Evolutionary conservation across 169 alveolate species (phyloP), one percentile per base, ranked within the genome.

Genomic region (Eimeria maxima): DNA sequence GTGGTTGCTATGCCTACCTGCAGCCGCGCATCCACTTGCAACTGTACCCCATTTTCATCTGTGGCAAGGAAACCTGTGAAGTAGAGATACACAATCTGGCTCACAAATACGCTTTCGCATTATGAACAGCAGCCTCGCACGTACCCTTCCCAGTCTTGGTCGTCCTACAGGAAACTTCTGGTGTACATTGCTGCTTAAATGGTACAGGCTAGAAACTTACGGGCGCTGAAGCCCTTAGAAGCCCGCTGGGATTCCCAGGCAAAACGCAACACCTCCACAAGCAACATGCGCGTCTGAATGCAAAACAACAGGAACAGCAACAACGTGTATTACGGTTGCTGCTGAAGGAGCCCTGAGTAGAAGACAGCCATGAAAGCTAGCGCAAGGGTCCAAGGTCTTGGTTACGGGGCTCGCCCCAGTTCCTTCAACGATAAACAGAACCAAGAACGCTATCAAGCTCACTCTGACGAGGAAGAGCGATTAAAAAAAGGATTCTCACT

Each of bases 21-120:
- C n/a, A 74, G 18, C 27, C 63, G 86, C 53, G 27, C 86, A 20
- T 74, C 63, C 42, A 44, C 86, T 42, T 74, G 86, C 63, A 74
- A 38, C 42, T 24, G 86, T 6, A 74, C 63, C 42, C 86, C 86
- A 5, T 74, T 22, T 24, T 4, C 4, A 18, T 74, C 86, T 22
- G 27, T 4, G 8, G 27, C 86, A 10, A 42, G 11, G 60, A 45
- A 44, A 20, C 60, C 86, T 74, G 86, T 22, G 86, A 42, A 20
- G 13, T n/a, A 44, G 44, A 74, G 63, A 74, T 44, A 73, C 55
- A 60, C 27, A 60, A 60, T 5, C n/a, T 24, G n/a, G 20, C 69
- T 27, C 16, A 53, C 16, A 11, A 7, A 53, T 0, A 53, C 38
- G 38, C 38, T 1, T 53, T 53, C 60, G 16, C 16, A 53, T 60